phyloP scores from a whole-genome alignment of 2,329 filamentous ascomycete species.

The Tolypocladium tundrense region DNA sequence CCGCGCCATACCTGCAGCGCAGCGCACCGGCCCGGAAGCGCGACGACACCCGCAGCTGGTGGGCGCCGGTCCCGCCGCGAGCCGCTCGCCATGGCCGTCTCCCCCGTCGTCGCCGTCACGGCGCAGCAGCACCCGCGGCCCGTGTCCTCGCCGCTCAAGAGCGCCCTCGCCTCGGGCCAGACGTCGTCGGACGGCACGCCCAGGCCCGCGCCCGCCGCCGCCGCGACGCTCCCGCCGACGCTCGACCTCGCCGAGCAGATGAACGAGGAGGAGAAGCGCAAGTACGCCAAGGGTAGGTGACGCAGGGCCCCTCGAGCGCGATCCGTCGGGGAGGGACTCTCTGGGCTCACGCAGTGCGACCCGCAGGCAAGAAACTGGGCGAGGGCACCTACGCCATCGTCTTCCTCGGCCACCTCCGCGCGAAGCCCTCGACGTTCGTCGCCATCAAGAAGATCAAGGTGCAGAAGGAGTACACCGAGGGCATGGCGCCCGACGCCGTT shows the following conservation, averaged over 20 bases:
- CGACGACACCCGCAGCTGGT: background rate
- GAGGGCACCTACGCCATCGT: constrained; percentile 97
- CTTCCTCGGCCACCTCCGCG: constrained; percentile 72
- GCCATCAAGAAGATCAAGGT: constrained; percentile 93
- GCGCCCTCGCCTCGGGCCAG: constrained; percentile 20
- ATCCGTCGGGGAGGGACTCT: too few species aligned
- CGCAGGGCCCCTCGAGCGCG: too few species aligned
- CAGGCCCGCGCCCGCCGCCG: constrained; percentile 15
- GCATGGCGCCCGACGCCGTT: constrained; percentile 87
- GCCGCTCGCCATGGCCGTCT: constrained; percentile 30
- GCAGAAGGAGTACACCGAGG: constrained; percentile 77
- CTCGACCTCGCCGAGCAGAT: constrained; percentile 67
- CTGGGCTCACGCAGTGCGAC: background rate
- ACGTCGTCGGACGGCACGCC: constrained; percentile 37
- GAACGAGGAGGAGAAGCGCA: constrained; percentile 72
- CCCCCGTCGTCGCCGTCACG: constrained; percentile 31
- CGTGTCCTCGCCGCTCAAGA: constrained; percentile 34
- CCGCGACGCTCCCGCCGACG: constrained; percentile 23
- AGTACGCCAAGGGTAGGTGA: constrained; percentile 71
- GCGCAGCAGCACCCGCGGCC: constrained; percentile 18
- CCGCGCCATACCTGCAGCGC: background rate
- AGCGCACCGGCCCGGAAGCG: background rate
- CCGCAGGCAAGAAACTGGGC: constrained; percentile 73
- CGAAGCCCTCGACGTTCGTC: constrained; percentile 62
- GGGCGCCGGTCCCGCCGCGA: background rate